Evolutionary conservation across 176 grass and related monocot species (phyloP).

Genomic region (Cymbopogon citratus): DNA sequence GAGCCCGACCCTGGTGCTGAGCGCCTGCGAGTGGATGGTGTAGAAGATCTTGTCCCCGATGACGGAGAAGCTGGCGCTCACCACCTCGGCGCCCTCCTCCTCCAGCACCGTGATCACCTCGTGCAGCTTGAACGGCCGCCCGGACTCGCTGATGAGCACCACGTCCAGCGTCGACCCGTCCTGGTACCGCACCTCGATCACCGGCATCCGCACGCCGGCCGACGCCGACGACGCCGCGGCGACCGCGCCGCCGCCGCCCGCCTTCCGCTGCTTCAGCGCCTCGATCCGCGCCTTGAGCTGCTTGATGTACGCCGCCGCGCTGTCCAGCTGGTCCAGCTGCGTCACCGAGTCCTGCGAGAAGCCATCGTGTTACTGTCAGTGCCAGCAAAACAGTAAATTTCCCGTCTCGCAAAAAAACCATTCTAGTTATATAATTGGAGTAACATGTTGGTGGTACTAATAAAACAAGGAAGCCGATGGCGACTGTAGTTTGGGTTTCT

Average conservation of each 20-base stretch:
- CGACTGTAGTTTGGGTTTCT: no score
- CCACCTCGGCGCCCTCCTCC: slow-evolving; percentile 76
- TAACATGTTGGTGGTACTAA: no score
- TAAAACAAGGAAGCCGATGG: no score
- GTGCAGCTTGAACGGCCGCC: slow-evolving; percentile 49
- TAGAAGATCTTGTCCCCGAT: slow-evolving; percentile 73
- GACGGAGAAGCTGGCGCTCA: slow-evolving; percentile 73
- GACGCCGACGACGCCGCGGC: background rate
- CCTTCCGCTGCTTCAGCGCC: slow-evolving; percentile 34
- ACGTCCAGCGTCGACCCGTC: slow-evolving; percentile 70
- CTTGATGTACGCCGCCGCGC: slow-evolving; percentile 71
- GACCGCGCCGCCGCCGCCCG: background rate
- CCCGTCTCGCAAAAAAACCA: no score
- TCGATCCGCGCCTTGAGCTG: slow-evolving; percentile 49
- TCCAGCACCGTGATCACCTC: slow-evolving; percentile 72
- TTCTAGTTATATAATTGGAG: no score
- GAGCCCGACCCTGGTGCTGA: slow-evolving; percentile 50
- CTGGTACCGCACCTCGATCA: slow-evolving; percentile 59
- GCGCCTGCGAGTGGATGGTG: slow-evolving; percentile 77
- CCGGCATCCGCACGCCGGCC: slow-evolving; percentile 20
- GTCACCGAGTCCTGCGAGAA: slow-evolving; percentile 45
- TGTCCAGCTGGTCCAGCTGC: slow-evolving; percentile 63
- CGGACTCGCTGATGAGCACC: slow-evolving; percentile 46
- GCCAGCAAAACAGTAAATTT: background rate
- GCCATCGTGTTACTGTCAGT: background rate